These are phyloP conservation scores for Colletotrichum lupini DNA, from an alignment of 2,329 filamentous ascomycete species.

Conservation along the genomic window DNA sequence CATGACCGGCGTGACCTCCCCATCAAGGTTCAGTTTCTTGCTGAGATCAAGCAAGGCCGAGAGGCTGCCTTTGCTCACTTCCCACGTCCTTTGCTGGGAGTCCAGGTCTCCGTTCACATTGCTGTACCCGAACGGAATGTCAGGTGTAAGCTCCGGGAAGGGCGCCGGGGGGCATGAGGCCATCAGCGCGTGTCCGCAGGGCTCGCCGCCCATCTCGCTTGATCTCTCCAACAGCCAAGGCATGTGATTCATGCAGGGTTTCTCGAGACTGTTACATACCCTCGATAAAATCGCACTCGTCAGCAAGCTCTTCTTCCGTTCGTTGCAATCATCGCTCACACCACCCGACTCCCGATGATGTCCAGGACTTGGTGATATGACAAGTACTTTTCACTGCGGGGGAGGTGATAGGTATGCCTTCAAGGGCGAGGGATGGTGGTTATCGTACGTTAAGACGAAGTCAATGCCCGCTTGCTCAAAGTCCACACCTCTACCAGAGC, in stretches of 20 bases:
- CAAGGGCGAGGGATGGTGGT: slow-evolving; percentile 65
- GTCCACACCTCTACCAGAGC: slow-evolving; percentile 63
- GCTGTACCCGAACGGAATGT: slow-evolving; percentile 64
- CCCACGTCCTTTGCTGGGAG: slow-evolving; percentile 80
- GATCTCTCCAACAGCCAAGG: slow-evolving; percentile 77
- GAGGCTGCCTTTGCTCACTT: slow-evolving; percentile 80
- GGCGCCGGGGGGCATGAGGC: slow-evolving; percentile 84
- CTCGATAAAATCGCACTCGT: slow-evolving; percentile 53
- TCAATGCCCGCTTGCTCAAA: slow-evolving; percentile 89
- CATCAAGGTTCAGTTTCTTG: slow-evolving; percentile 82
- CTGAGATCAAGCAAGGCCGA: slow-evolving; percentile 87
- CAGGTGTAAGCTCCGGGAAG: slow-evolving; percentile 59
- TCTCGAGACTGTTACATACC: slow-evolving; percentile 78
- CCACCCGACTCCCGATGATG: slow-evolving; percentile 28
- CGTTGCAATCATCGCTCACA: slow-evolving; percentile 30
- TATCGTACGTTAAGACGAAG: slow-evolving; percentile 89
- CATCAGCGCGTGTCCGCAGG: slow-evolving; percentile 94
- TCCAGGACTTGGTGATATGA: slow-evolving; percentile 26
- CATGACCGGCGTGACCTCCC: slow-evolving; percentile 95
- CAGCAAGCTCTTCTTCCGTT: slow-evolving; percentile 50
- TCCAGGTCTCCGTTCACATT: slow-evolving; percentile 48
- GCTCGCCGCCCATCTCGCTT: slow-evolving; percentile 69
- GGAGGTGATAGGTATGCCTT: slow-evolving; percentile 75
- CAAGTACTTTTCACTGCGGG: slow-evolving; percentile 56
- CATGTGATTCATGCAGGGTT: slow-evolving; percentile 92